Evolutionary conservation across 352 stramenopile genomes (phyloP).

Genomic region (Globisporangium paroecandrum): DNA sequence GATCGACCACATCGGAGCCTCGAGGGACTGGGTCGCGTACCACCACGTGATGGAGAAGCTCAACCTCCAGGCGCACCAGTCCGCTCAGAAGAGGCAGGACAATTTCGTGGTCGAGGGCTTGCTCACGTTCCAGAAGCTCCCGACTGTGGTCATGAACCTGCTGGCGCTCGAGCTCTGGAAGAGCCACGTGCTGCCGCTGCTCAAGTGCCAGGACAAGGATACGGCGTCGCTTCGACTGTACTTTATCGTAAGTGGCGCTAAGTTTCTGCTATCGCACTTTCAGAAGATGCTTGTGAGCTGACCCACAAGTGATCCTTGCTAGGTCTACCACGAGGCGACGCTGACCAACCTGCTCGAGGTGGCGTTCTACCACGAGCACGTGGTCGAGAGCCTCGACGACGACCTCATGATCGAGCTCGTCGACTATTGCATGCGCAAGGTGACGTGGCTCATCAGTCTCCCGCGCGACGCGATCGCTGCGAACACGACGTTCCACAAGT

Average conservation of each 20-base stretch:
- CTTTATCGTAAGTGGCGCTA: conserved; percentile 65
- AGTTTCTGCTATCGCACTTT: not conserved
- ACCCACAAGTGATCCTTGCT: not conserved
- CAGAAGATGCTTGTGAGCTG: not conserved
- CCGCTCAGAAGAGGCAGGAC: conserved; percentile 85
- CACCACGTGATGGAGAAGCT: conserved; percentile 90
- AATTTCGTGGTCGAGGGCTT: conserved; percentile 93
- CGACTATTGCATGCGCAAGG: conserved; percentile 92
- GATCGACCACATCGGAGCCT: conserved; percentile 55
- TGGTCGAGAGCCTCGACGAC: conserved; percentile 84
- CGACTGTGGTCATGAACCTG: conserved; percentile 84
- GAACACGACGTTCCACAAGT: conserved; percentile 71
- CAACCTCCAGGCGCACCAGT: conserved; percentile 92
- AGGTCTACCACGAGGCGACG: conserved; percentile 89
- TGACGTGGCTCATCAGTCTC: conserved; percentile 78
- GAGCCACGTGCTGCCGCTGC: conserved; percentile 60
- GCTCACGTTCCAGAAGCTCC: conserved; percentile 91
- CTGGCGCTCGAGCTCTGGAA: conserved; percentile 91
- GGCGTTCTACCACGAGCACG: conserved; percentile 87
- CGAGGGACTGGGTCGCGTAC: conserved; percentile 79
- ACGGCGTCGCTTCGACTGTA: conserved; percentile 84
- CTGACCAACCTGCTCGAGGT: conserved; percentile 88
- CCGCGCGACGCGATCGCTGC: conserved; percentile 52
- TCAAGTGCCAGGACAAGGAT: conserved; percentile 47
- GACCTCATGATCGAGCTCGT: conserved; percentile 90